A percentile compares a stretch with the other conserved stretches of the same genome.
phyloP scores from a whole-genome alignment of 164 flowering plant species.

The Vitis amurensis region DNA sequence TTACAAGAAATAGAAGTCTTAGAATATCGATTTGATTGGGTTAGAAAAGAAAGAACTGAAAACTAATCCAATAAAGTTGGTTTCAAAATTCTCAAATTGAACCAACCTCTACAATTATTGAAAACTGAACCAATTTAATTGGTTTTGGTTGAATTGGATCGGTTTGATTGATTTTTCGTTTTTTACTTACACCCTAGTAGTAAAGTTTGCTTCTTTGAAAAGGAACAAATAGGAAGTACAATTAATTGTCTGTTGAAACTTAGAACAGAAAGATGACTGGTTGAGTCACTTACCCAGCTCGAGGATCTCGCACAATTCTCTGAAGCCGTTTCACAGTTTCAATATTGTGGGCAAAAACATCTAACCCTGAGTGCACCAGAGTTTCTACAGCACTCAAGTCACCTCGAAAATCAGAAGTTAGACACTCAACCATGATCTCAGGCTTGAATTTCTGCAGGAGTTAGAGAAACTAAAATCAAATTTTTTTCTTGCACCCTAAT shows the following conservation, averaged over 20 bases:
- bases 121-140: too few relatives aligned
- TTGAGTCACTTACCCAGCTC: conserved; percentile 70
- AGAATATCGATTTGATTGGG: too few relatives aligned
- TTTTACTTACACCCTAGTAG: too few relatives aligned
- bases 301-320: conserved; percentile 87
- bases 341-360: conserved; percentile 96
- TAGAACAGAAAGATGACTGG: not conserved
- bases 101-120: too few relatives aligned
- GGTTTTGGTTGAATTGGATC: too few relatives aligned
- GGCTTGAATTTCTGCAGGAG: conserved; percentile 74
- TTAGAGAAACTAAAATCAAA: conserved; percentile 2
- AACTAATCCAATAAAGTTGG: too few relatives aligned
- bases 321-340: conserved; percentile 96
- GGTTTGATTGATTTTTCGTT: too few relatives aligned
- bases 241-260: too few relatives aligned
- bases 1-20: not conserved
- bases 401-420: conserved; percentile 94
- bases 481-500: not conserved
- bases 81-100: too few relatives aligned
- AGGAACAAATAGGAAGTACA: too few relatives aligned
- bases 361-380: conserved; percentile 79
- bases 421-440: conserved; percentile 90
- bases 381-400: conserved; percentile 70
- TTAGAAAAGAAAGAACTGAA: too few relatives aligned
- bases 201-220: too few relatives aligned